Evolutionary conservation across 345 rosid genomes (phyloP), one percentile per base, ranked within the genome.

Genomic region (Syzygium aromaticum): DNA sequence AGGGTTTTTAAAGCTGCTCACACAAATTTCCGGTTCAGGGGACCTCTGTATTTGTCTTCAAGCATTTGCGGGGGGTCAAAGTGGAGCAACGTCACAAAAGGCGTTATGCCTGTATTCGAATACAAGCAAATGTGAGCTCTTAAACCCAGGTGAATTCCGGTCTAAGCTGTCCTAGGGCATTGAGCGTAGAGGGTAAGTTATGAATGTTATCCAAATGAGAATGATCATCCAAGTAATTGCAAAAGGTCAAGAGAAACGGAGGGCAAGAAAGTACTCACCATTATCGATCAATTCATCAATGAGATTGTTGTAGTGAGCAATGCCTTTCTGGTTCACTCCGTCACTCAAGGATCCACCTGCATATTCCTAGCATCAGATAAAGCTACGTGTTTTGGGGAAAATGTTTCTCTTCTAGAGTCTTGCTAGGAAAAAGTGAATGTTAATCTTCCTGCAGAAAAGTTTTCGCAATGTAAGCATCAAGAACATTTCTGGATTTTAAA

Each of bases 21-120:
- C 95, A 90, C 90, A 38, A 92, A 61, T n/a, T 88, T 51, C 25
- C 86, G 67, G 46, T 84, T 89, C 52, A 93, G 89, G 88, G 91
- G 88, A 22, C 93, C 93, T 54, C 90, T 88, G 28, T 93, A 92
- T 54, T 90, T 88, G 27, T 90, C 89, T 64, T 91, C 63, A 54
- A 91, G 86, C 61, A 86, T 52, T 87, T 91, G 91, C 0, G 95
- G 92, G 11, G 21, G 80, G 85, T 93, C 95, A 54, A 90, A 92
- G 88, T 93, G 95, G 22, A 91, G 11, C 6, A 93, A 12, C 23
- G 89, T 92, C 57, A 87, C 92, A 84, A 89, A 88, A 12, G 92
- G 95, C 49, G 23, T 88, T 86, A 93, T 92, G 87, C 87, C 92
- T 92, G 52, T 77, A 51, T 5, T 9, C 22, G 78, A 67, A 38